phyloP scores from a whole-genome alignment of 805 yeast genomes.

The Lipomyces oligophaga region DNA sequence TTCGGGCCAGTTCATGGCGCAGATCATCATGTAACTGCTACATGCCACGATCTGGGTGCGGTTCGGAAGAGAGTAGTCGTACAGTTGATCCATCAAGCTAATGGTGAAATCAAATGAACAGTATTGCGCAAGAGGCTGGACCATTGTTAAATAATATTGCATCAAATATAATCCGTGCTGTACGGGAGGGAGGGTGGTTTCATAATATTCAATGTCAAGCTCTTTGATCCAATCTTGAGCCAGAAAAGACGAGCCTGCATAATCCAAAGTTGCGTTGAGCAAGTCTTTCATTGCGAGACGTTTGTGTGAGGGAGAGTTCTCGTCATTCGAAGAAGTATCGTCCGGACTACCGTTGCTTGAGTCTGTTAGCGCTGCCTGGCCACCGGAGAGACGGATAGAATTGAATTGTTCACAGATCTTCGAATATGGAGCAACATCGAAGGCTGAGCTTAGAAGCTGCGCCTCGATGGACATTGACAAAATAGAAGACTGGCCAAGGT shows the following conservation, averaged over 20 bases:
- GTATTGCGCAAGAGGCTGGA: constrained; percentile 5
- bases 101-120: constrained; percentile 8
- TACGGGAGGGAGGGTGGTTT: constrained; percentile 1
- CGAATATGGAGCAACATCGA: constrained; percentile 3
- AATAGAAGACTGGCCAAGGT: constrained; percentile 16
- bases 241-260: constrained; percentile 11
- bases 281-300: constrained; percentile 4
- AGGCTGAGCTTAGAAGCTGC: constrained; percentile 5
- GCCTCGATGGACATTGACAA: constrained; percentile 21
- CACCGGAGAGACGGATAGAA: too few species aligned
- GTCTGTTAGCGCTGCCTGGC: neutral
- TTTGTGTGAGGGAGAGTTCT: too few species aligned
- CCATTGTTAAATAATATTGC: constrained; percentile 6
- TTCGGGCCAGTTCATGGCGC: constrained; percentile 7
- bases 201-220: constrained; percentile 1
- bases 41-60: constrained; percentile 13
- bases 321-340: neutral
- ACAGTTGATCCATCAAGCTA: constrained; percentile 4
- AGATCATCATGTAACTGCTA: constrained; percentile 7
- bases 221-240: constrained; percentile 12
- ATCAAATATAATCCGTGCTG: constrained; percentile 1
- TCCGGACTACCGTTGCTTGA: neutral
- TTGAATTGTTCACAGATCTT: neutral
- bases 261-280: constrained; percentile 13
- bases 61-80: constrained; percentile 1